These are phyloP conservation scores for Podaxis carcinomalis DNA, from an alignment of 768 basidiomycete genomes.

Conservation along the genomic window DNA sequence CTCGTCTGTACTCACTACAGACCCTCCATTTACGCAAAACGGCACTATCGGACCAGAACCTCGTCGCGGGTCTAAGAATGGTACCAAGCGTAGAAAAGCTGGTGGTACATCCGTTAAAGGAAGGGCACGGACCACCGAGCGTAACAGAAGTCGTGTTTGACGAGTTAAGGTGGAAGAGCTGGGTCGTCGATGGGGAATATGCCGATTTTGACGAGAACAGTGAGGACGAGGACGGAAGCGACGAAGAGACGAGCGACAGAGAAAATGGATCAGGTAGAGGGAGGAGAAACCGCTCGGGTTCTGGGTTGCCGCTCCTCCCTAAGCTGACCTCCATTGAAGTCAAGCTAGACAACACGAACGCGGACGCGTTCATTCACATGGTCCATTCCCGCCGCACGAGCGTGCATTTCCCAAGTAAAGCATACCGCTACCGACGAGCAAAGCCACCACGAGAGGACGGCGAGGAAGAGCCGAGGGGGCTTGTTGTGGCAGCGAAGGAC, in stretches of 20 bases:
- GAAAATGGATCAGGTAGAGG: neutral
- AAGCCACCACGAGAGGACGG: neutral
- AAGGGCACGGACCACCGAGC: conserved; percentile 18
- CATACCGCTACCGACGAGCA: neutral
- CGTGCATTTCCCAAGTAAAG: conserved; percentile 7
- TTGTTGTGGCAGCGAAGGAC: neutral
- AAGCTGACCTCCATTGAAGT: conserved; percentile 32
- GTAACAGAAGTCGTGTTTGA: conserved; percentile 30
- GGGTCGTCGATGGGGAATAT: conserved; percentile 12
- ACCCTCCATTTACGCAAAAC: conserved; percentile 36
- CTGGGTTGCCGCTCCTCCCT: conserved; percentile 18
- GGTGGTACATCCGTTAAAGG: conserved; percentile 26
- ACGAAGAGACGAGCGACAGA: neutral
- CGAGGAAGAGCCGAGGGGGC: neutral
- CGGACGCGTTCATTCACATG: conserved; percentile 31
- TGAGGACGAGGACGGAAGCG: neutral
- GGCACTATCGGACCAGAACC: conserved; percentile 28
- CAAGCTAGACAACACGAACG: conserved; percentile 28
- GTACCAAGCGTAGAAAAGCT: conserved; percentile 28
- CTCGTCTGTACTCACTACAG: conserved; percentile 26
- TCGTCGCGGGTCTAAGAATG: conserved; percentile 28
- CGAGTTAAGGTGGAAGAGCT: conserved; percentile 29
- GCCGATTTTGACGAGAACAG: conserved; percentile 8
- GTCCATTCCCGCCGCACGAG: conserved; percentile 26
- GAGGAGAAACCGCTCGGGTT: conserved; percentile 20